Base-by-base conservation (phyloP, 78 protist species). In the Polysphondylium violaceum region DNA sequence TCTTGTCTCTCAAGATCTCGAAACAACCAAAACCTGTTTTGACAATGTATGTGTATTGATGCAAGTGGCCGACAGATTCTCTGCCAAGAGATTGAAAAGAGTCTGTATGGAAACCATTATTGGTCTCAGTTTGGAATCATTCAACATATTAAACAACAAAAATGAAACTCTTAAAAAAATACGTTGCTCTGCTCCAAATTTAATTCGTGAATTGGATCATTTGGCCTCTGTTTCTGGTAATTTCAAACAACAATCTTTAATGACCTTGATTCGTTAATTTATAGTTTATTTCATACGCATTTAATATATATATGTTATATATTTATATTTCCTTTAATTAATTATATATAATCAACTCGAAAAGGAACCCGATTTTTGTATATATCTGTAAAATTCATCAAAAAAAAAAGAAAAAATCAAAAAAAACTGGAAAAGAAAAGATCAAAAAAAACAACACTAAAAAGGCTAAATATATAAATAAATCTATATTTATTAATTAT, bases 1-100 rank as follows among this genome's bases (percentile, higher is more conserved):
- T 29, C 19, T 38, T 65, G 9, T 38, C 19, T 55, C 11, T 9
- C 23, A 19, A 0, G 67, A 73, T 47, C 1, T 41, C 7, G 6
- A 43, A 36, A 63, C 3, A 36, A 64, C 5, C 35, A 68, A 17
- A 43, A 59, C 40, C 3, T n/a, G 72, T 2, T 83, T 83, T 69
- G 94, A 88, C n/a, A 88, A 88, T 27, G 72, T 88, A 21, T 73
- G 81, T 63, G 53, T 76, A 1, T 29, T 88, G 5, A 43, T 88
- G 68, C 79, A 88, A 59, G 87, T 88, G 9, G 59, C 88, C 0
- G 94, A 88, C 53, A 43, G 74, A 19, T 74, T 88, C 77, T 33
- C 59, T 25, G 77, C 72, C 41, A 69, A 56, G 44, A 16, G 94
- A 41, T 67, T 88, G 61, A 74, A 88, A 73, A 29, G 87, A 38